phyloP scores from a whole-genome alignment of 768 basidiomycete species.

The Leccinum olivaceopallidum region DNA sequence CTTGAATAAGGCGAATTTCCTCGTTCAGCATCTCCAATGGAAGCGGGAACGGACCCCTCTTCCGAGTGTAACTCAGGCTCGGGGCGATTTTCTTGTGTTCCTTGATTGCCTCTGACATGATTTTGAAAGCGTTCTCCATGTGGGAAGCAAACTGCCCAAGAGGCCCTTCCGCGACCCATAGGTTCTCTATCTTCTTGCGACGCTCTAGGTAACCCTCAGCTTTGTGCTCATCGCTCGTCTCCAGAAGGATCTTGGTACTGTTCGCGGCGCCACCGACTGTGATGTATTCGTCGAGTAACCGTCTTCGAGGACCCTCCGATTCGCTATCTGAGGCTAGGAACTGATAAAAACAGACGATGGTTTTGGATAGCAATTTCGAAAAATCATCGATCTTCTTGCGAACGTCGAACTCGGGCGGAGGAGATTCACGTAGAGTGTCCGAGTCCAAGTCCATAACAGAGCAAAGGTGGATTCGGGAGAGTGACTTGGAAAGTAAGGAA shows the following conservation, averaged over 20 bases:
- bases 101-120: constrained; percentile 25
- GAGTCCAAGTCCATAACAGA: constrained; percentile 17
- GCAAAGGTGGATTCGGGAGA: not conserved
- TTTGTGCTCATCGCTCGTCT: constrained; percentile 24
- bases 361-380: constrained; percentile 20
- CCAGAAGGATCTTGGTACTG: constrained; percentile 26
- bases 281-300: constrained; percentile 29
- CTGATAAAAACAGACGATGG: constrained; percentile 29
- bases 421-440: not conserved
- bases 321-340: constrained; percentile 29
- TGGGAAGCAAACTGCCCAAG: constrained; percentile 22
- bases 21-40: constrained; percentile 24
- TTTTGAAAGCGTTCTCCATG: constrained; percentile 19
- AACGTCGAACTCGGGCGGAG: constrained; percentile 17
- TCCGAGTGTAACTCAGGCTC: not conserved
- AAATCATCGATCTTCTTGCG: constrained; percentile 25
- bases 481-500: not conserved
- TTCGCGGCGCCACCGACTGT: constrained; percentile 28
- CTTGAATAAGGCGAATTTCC: constrained; percentile 22
- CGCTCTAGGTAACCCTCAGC: constrained; percentile 23
- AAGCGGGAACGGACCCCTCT: constrained; percentile 26
- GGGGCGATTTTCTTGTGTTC: constrained; percentile 18
- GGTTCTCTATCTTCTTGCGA: constrained; percentile 18
- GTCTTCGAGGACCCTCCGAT: constrained; percentile 22
- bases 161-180: constrained; percentile 21